phyloP scores from a whole-genome alignment of 768 basidiomycete species.

The Boletus barrowsii region DNA sequence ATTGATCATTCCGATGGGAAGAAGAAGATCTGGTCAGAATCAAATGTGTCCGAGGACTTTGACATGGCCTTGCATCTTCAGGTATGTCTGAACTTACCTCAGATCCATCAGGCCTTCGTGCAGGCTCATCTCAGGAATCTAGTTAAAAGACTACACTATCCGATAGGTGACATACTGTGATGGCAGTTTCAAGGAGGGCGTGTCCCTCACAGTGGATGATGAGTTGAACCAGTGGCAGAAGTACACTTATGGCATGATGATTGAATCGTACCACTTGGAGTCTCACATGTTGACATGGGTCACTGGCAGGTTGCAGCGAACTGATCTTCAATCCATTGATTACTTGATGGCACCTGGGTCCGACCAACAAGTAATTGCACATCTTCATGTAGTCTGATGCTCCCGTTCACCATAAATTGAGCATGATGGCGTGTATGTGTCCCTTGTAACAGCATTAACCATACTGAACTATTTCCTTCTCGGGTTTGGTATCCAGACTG shows the following conservation, averaged over 20 bases:
- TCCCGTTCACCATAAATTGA: slow-evolving; percentile 79
- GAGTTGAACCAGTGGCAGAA: slow-evolving; percentile 96
- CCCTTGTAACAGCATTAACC: slow-evolving; percentile 43
- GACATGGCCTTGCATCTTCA: slow-evolving; percentile 62
- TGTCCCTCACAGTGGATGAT: slow-evolving; percentile 88
- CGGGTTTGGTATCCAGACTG: slow-evolving; percentile 68
- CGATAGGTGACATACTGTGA: slow-evolving; percentile 83
- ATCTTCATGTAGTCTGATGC: slow-evolving; percentile 75
- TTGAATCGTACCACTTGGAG: slow-evolving; percentile 15
- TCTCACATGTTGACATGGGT: slow-evolving; percentile 32
- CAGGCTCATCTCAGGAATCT: neutral
- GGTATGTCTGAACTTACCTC: slow-evolving; percentile 10
- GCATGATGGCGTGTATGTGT: slow-evolving; percentile 51
- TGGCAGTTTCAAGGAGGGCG: slow-evolving; percentile 90
- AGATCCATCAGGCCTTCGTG: neutral
- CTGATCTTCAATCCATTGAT: slow-evolving; percentile 84
- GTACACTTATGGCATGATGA: slow-evolving; percentile 67
- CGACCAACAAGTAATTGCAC: slow-evolving; percentile 78
- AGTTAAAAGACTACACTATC: slow-evolving; percentile 25
- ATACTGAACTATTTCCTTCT: slow-evolving; percentile 73
- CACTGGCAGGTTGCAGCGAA: slow-evolving; percentile 33
- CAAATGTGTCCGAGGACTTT: slow-evolving; percentile 69
- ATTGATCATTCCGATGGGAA: slow-evolving; percentile 49
- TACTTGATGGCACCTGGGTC: slow-evolving; percentile 74
- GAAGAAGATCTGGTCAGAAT: slow-evolving; percentile 74